phyloP scores from a whole-genome alignment of 352 stramenopile species.

The Pythium sp. region DNA sequence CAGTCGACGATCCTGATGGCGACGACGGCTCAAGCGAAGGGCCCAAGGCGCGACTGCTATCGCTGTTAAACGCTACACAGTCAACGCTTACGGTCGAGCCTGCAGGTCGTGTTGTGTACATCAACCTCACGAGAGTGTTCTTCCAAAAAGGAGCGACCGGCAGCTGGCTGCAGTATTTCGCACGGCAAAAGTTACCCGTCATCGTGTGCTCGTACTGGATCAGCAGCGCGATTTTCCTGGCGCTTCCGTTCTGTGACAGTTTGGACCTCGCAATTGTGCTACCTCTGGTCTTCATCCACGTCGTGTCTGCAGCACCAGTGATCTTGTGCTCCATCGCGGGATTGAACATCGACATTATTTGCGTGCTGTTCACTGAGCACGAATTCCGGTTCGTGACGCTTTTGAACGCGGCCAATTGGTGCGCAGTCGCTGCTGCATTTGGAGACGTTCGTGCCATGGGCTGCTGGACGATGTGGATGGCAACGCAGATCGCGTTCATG shows the following conservation, averaged over 20 bases:
- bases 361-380: conserved; percentile 14
- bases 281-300: not conserved
- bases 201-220: conserved; percentile 14
- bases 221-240: conserved; percentile 9
- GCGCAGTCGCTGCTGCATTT: conserved; percentile 15
- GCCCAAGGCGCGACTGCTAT: conserved; percentile 9
- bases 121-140: conserved; percentile 6
- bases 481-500: conserved; percentile 22
- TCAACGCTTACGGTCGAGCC: conserved; percentile 10
- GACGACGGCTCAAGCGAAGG: not conserved
- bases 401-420: conserved; percentile 29
- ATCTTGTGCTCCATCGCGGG: conserved; percentile 17
- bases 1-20: not conserved
- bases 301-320: conserved; percentile 19
- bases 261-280: not conserved
- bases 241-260: conserved; percentile 17
- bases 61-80: conserved; percentile 11
- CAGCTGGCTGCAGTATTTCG: conserved; percentile 8
- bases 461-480: conserved; percentile 26
- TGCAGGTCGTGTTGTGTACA: conserved; percentile 6
- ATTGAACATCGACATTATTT: conserved; percentile 21
- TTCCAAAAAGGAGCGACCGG: not conserved
- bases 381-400: conserved; percentile 27
- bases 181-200: not conserved
- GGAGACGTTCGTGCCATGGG: conserved; percentile 17